Base-by-base conservation (phyloP, 2,329 filamentous ascomycete genomes). In the Capronia americana region DNA sequence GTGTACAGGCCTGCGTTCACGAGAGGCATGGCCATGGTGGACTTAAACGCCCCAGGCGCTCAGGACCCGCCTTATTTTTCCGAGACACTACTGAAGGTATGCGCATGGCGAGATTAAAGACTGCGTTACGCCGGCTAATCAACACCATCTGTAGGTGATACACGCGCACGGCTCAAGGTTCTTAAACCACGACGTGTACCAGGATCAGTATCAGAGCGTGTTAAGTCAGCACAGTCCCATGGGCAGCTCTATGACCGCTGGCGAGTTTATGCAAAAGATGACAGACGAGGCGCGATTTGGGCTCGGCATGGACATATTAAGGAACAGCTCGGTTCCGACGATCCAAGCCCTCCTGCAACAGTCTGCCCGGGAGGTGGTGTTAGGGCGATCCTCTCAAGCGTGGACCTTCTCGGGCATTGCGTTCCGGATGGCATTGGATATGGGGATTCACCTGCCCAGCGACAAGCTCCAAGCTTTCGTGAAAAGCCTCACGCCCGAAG, bases 391-490 rank as follows among this genome's bases (percentile, higher is more conserved):
- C 7, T 74, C 73, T 17, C 72, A 74, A 61, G 72, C 69, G 10
- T 76, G 74, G 74, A 69, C 74, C 0, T 75, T 74, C 53, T 71
- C 71, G 11, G 74, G 74, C 4, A 72, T 74, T 64, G 74, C 74
- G 0, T 76, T 76, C 63, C 69, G 74, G 8, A 76, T 76, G 74
- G 74, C 73, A 17, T 70, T 73, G 34, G 74, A 76, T 46, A 67
- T 76, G 64, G 74, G 74, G 5, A 69, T 75, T 8, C 74, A 75
- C 46, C 61, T 74, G 10, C 72, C 67, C 17, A 70, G 70, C 24
- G 72, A 72, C 32, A 70, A 71, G 50, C 61, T 75, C 11, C 69
- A 71, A n/a, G 60, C 61, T 4, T 71, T 72, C 54, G 67, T 72
- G 3, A 70, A 69, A 34, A 70, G 67, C 57, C 54, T 75, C 26